phyloP scores from a whole-genome alignment of 129 eudicot genomes.

The sunflower (Helianthus annuus) region DNA sequence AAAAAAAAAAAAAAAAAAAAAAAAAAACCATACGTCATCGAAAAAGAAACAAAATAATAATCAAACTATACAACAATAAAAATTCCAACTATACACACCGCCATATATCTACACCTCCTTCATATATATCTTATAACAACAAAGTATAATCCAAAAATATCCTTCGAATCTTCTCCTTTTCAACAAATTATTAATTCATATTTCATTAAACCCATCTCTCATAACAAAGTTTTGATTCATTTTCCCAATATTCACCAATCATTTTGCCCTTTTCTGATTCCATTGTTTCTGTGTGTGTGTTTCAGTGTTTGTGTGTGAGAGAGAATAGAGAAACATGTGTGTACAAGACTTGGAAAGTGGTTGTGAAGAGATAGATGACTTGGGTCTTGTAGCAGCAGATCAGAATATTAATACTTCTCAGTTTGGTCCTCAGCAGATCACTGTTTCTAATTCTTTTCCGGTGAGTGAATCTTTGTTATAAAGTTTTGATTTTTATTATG shows the following conservation, averaged over 20 bases:
- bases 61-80: background rate
- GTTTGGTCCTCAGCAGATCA: slow-evolving; percentile 39
- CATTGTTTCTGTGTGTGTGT: slow-evolving; percentile 9
- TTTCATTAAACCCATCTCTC: slow-evolving; percentile 22
- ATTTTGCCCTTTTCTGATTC: slow-evolving; percentile 22
- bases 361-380: slow-evolving; percentile 53
- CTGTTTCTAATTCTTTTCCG: slow-evolving; percentile 49
- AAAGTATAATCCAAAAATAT: slow-evolving; percentile 20
- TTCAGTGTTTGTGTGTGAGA: slow-evolving; percentile 31
- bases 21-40: background rate
- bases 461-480: slow-evolving; percentile 30
- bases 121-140: background rate
- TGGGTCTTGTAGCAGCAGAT: slow-evolving; percentile 40
- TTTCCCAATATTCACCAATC: slow-evolving; percentile 22
- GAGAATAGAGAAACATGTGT: slow-evolving; percentile 50
- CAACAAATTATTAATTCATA: slow-evolving; percentile 10
- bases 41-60: background rate
- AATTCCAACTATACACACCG: slow-evolving; percentile 9
- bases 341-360: slow-evolving; percentile 66
- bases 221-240: slow-evolving; percentile 20
- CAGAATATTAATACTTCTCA: slow-evolving; percentile 25
- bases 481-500: slow-evolving; percentile 13
- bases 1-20: too few species aligned
- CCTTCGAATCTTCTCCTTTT: slow-evolving; percentile 40
- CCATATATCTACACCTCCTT: background rate